Evolutionary conservation across 441 rosid species (phyloP), one percentile per base, ranked within the genome.

Genomic region (Adansonia rubrostipa): DNA sequence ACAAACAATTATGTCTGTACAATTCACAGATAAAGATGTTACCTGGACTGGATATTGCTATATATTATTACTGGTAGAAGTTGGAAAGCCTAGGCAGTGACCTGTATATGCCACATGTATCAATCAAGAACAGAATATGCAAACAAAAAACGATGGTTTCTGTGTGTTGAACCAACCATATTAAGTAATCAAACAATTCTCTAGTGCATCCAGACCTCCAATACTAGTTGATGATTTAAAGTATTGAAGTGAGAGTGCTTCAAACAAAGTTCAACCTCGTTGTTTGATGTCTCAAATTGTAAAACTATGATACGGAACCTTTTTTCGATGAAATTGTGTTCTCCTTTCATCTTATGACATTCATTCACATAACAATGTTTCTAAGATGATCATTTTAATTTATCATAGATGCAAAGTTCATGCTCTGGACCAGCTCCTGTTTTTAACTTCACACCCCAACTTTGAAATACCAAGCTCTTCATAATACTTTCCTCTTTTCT

Each of bases 41-140:
- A 86, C 89, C 87, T 82, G 33, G 20, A 77, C 19, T 64, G 57
- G 65, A 77, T 76, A 6, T 57, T 17, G 75, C 51, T 83, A 33
- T 69, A 56, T 51, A 22, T 44, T 50, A 50, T 71, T 36, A 63
- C 64, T 11, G 73, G 74, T 22, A 72, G 42, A 54, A 58, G 28
- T 47, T 51, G 48, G 75, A 9, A 19, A 58, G 66, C 66, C 66
- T 62, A 87, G 58, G 47, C 85, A 15, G 80, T 80, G 44, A 66
- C 86, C 88, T 87, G 88, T 81, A 81, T 53, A 71, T 22, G 47
- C 70, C 77, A 80, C 4, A 36, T 40, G 22, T 47, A 50, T 33
- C 77, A 57, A 9, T 17, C 51, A 48, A 51, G 42, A 76, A 13
- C 10, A 40, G 53, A 60, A 51, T 42, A 44, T 60, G 77, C 51